These are phyloP conservation scores for Auxenochlorella pyrenoidosa DNA, from an alignment of 139 green algal genomes.

Conservation along the genomic window DNA sequence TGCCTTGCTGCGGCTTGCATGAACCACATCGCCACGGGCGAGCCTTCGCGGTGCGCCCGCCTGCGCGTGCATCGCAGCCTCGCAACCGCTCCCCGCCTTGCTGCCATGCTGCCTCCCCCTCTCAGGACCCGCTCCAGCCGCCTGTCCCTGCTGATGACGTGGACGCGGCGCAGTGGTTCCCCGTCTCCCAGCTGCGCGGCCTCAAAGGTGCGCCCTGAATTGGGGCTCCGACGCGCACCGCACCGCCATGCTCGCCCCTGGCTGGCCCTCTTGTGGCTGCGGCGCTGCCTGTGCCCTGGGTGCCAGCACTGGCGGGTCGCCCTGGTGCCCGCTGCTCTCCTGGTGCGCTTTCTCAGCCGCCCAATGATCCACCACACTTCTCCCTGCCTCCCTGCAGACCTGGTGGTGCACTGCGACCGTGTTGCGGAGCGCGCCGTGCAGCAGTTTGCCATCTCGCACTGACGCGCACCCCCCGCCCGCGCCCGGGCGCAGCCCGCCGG, in stretches of 20 bases:
- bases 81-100: no score
- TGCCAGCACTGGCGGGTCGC: no score
- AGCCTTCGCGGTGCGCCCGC: no score
- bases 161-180: constrained; percentile 22
- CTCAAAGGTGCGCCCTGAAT: not conserved
- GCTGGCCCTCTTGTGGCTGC: no score
- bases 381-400: constrained; percentile 1
- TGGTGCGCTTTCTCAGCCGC: no score
- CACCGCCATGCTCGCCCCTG: no score
- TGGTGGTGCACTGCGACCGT: constrained; percentile 27
- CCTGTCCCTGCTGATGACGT: constrained; percentile 19
- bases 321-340: no score
- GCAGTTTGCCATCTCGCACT: constrained; percentile 3
- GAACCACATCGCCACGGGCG: no score
- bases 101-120: not conserved
- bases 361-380: not conserved
- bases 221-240: no score
- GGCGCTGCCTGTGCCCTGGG: no score
- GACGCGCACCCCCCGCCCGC: not conserved
- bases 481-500: no score
- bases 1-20: no score
- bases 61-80: not conserved
- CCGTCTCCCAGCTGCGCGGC: constrained; percentile 12
- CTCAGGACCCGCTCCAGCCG: constrained; percentile 8
- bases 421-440: constrained; percentile 29